Percentiles rank a stretch among this genome's conserved stretches.
Conservation (phyloP, 1,284 basidiomycete species). For the Melampsora americana region DNA sequence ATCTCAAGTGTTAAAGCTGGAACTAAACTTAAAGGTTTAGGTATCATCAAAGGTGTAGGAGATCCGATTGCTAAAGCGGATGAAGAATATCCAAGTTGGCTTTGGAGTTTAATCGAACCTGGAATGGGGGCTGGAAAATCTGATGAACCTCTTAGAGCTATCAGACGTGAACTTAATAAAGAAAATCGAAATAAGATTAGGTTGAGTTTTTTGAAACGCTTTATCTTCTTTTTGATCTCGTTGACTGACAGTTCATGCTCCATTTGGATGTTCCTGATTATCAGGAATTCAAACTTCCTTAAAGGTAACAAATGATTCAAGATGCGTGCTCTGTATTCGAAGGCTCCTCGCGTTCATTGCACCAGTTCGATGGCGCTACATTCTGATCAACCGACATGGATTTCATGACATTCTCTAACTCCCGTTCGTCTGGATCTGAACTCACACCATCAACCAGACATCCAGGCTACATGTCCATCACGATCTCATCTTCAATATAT, state of each 20-base stretch:
- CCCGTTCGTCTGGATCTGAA: too few species aligned
- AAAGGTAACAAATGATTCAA: conserved; percentile 28
- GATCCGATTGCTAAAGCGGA: conserved; percentile 53
- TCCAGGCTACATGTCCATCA: too few species aligned
- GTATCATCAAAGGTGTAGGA: conserved; percentile 52
- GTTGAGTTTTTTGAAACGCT: conserved; percentile 7
- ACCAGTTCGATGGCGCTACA: too few species aligned
- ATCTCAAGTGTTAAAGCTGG: conserved; percentile 46
- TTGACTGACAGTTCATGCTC: neutral
- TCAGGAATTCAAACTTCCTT: conserved; percentile 31
- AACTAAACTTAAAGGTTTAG: conserved; percentile 51
- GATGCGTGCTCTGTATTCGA: too few species aligned
- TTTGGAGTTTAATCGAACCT: conserved; percentile 52
- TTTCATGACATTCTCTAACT: too few species aligned
- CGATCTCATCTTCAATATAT: too few species aligned
- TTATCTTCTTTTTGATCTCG: neutral
- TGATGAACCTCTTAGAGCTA: conserved; percentile 16
- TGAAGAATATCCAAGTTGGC: conserved; percentile 52
- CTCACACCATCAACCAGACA: too few species aligned
- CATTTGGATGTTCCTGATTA: neutral
- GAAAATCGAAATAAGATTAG: conserved; percentile 39
- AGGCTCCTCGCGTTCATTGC: too few species aligned
- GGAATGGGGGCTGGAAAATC: conserved; percentile 30
- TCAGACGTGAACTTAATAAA: conserved; percentile 30
- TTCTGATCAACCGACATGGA: too few species aligned